Evolutionary conservation across 2,329 filamentous ascomycete genomes (phyloP), one percentile per base, ranked within the genome.

Genomic region (Calonectria hawksworthii): DNA sequence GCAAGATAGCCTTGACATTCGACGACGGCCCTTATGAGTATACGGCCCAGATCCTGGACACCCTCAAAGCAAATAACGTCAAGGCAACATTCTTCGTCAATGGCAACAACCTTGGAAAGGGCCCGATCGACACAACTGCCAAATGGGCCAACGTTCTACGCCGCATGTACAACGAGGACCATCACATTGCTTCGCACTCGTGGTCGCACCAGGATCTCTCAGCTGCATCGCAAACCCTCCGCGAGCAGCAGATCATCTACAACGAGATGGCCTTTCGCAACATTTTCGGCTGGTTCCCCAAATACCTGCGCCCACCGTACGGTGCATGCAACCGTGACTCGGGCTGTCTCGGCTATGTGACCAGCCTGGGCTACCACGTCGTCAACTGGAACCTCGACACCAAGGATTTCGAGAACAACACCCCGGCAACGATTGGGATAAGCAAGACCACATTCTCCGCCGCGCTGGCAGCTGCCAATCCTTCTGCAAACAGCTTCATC

Each of bases 341-440:
- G 10, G 85, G 87, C 56, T 54, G 51, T 18, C 26, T 54, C 14
- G 83, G 78, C 28, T 83, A 85, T 82, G 78, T 88, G 51, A 83
- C 78, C 14, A 82, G 83, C 30, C 77, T 92, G 8, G 89, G 89
- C n/a, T 92, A 92, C 82, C 89, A 92, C 78, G 81, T 92, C 78
- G 87, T 88, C 34, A 91, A 92, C 83, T 92, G 91, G 78, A 89
- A 92, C 80, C 84, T 93, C 59, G 91, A 93, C 79, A 93, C 91
- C 4, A 87, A 91, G 69, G 91, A 92, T 69, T 92, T 91, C 79
- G 84, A 90, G 70, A 88, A 92, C 77, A 85, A 88, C 68, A 84
- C 83, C 18, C 85, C 89, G 6, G 83, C 87, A 36, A 85, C 85
- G 70, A 91, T 92, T 76, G 51, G 28, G 82, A 85, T 69, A 79